Evolutionary conservation across 164 flowering plant genomes (phyloP).

Genomic region (Aristolochia californica): DNA sequence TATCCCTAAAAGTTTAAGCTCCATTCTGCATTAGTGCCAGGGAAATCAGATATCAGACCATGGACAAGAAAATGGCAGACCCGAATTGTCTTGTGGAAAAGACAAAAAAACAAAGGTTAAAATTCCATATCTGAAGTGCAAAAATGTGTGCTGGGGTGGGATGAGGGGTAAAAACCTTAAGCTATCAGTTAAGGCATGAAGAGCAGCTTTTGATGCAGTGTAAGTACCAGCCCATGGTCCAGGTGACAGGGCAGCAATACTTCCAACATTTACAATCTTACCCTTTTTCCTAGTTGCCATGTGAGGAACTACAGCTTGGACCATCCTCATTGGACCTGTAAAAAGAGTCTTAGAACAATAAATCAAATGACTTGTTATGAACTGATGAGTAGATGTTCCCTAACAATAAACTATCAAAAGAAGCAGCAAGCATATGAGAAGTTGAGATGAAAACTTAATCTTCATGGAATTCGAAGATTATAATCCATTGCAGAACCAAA

Average conservation of each 20-base stretch:
- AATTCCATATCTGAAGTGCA: too few relatives aligned
- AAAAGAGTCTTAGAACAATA: neutral
- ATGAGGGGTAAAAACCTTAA: conserved; percentile 46
- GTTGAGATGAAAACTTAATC: too few relatives aligned
- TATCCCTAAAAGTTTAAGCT: conserved; percentile 61
- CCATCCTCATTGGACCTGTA: conserved; percentile 64
- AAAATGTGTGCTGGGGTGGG: too few relatives aligned
- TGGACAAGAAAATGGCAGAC: too few relatives aligned
- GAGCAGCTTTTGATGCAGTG: conserved; percentile 76
- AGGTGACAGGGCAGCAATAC: conserved; percentile 64
- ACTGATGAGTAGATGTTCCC: too few relatives aligned
- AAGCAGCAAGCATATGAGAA: too few relatives aligned
- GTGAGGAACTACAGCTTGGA: conserved; percentile 89
- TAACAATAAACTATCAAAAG: too few relatives aligned
- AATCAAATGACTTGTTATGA: too few relatives aligned
- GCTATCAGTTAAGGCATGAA: conserved; percentile 69
- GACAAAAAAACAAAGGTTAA: too few relatives aligned
- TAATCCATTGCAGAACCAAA: too few relatives aligned
- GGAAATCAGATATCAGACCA: neutral
- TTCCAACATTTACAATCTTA: conserved; percentile 79
- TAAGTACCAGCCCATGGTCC: conserved; percentile 89
- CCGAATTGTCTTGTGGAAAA: too few relatives aligned
- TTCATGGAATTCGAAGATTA: too few relatives aligned
- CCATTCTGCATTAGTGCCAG: conserved; percentile 42
- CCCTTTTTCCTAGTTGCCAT: conserved; percentile 76